Evolutionary conservation across 2,329 filamentous ascomycete species (phyloP), one percentile per base, ranked within the genome.

Genomic region (Hortaea sp.): DNA sequence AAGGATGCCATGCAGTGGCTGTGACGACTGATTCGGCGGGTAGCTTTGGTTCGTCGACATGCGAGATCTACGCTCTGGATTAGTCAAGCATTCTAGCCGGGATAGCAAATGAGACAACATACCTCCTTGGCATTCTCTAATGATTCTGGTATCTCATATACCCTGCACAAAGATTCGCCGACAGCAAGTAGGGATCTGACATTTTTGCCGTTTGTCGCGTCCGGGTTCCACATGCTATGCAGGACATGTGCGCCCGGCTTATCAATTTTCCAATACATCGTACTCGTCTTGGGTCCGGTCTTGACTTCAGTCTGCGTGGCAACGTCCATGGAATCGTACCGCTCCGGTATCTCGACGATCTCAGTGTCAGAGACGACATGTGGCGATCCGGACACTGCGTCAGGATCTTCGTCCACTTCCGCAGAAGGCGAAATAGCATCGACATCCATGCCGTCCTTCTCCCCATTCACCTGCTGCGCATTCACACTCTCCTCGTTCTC

Each of bases 361-460:
- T 57, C 57, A 7, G 50, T 47, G 10, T 63, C 60, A 5, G 55
- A 60, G 4, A 35, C 54, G 1, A 52, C 49, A 7, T 53, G 53
- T 4, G 60, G 56, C 28, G 57, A 60, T 4, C 50, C 53, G 27
- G 48, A 53, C 20, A 61, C 57, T 7, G 44, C 53, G 31, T 59
- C 57, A 7, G 43, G 51, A 32, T 59, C 58, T 11, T 55, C 55
- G 11, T 62, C 59, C 9, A 44, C 51, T 9, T 54, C 56, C 5
- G 42, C 46, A 11, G 52, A 52, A 7, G 51, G 52, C 41, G 59
- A 59, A 3, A 10, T 27, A 5, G 49, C 53, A 43, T 63, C 71
- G 5, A 72, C 55, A 12, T 73, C 70, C 69, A 73, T 72, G 45
- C 63, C 65, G 50, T 74, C 61, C 29, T 53, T 43, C 29, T 60